phyloP scores from a whole-genome alignment of 805 yeast species.

The Pichia manshurica region DNA sequence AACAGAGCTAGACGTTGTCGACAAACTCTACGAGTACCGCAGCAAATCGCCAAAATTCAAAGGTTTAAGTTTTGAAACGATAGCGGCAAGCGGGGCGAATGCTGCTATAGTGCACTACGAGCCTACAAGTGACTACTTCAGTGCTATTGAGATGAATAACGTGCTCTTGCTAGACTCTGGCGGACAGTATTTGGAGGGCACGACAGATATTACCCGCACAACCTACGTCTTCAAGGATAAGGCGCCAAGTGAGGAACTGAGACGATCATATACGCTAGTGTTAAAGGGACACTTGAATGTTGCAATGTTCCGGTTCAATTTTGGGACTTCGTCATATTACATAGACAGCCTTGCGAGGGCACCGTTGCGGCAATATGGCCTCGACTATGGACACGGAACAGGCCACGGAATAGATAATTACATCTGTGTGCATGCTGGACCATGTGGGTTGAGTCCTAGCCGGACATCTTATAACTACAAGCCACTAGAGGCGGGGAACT shows the following conservation, averaged over 20 bases:
- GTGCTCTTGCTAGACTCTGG: constrained; percentile 85
- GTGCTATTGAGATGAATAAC: constrained; percentile 58
- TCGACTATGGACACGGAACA: constrained; percentile 90
- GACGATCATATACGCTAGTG: constrained; percentile 71
- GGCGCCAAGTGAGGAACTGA: constrained; percentile 50
- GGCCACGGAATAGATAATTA: constrained; percentile 97
- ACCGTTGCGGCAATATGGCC: constrained; percentile 73
- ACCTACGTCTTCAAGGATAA: constrained; percentile 49
- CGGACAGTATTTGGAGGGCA: constrained; percentile 87
- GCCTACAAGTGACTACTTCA: constrained; percentile 53
- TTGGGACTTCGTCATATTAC: constrained; percentile 65
- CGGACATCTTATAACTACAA: constrained; percentile 34
- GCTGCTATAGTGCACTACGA: constrained; percentile 73
- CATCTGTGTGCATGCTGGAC: constrained; percentile 92
- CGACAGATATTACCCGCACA: constrained; percentile 94
- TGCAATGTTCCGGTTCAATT: constrained; percentile 74
- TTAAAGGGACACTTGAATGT: constrained; percentile 88
- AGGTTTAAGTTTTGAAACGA: constrained; percentile 71
- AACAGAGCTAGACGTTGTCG: constrained; percentile 50
- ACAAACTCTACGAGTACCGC: constrained; percentile 44
- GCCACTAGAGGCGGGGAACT: constrained; percentile 60
- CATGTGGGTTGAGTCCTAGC: constrained; percentile 65
- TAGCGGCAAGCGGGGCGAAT: constrained; percentile 70
- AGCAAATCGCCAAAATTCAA: constrained; percentile 42
- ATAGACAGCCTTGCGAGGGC: constrained; percentile 82